Evolutionary conservation across 331 rosid genomes (phyloP).

Genomic region (Quercus lobata): DNA sequence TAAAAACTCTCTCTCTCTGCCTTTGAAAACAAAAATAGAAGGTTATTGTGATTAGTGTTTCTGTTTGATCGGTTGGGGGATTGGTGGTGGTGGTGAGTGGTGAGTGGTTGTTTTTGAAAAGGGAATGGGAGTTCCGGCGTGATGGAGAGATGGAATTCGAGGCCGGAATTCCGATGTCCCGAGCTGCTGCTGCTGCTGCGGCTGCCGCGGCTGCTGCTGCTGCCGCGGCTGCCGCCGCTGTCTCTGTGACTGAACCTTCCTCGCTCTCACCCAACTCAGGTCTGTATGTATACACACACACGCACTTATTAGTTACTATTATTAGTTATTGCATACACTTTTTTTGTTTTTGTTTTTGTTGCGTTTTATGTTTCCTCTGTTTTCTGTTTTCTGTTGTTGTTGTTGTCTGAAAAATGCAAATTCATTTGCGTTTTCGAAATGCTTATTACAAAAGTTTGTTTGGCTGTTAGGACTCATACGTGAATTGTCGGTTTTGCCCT

Average conservation of each 20-base stretch:
- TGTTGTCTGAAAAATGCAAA: neutral
- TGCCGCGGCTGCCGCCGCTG: conserved; percentile 15
- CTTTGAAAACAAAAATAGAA: neutral
- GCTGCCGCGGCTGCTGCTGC: conserved; percentile 44
- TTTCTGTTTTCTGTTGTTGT: neutral
- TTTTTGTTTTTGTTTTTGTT: neutral
- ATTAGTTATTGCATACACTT: too few relatives aligned
- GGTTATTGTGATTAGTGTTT: conserved; percentile 19
- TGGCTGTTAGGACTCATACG: neutral
- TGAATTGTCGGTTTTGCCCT: conserved; percentile 26
- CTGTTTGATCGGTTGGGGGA: neutral
- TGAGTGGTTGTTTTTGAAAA: neutral
- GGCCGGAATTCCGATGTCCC: conserved; percentile 70
- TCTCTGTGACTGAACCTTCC: conserved; percentile 46
- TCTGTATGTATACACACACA: too few relatives aligned
- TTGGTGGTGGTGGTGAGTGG: conserved; percentile 8
- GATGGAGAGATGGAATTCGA: conserved; percentile 71
- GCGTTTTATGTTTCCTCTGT: conserved; percentile 2
- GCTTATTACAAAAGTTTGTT: neutral
- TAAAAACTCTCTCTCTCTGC: neutral
- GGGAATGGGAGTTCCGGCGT: conserved; percentile 44
- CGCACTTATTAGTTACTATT: too few relatives aligned
- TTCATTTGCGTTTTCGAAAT: neutral
- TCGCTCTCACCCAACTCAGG: conserved; percentile 30
- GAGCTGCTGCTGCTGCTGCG: conserved; percentile 43